These are phyloP conservation scores for Mucor racemosus DNA, from an alignment of 371 early-diverging fungal species.

Conservation along the genomic window DNA sequence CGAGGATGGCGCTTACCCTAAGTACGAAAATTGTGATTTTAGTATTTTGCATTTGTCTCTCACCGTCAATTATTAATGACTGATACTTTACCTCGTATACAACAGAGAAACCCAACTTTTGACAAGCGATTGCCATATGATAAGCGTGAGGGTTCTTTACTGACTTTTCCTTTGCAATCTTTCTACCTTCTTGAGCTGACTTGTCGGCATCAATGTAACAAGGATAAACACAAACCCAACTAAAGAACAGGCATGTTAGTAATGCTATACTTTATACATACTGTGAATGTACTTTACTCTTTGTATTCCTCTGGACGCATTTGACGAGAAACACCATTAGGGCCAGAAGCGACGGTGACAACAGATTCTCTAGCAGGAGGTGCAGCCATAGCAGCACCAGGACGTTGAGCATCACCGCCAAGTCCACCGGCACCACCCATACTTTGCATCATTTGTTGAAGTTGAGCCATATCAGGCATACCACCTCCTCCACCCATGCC, in stretches of 20 bases:
- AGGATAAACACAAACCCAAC: constrained; percentile 73
- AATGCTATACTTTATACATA: background rate
- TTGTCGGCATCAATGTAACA: constrained; percentile 67
- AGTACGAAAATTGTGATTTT: background rate
- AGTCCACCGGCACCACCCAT: constrained; percentile 17
- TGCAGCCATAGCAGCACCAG: constrained; percentile 1
- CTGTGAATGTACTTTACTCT: constrained; percentile 20
- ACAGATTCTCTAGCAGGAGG: constrained; percentile 11
- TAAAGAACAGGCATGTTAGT: constrained; percentile 11
- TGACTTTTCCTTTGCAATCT: constrained; percentile 52
- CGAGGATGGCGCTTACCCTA: constrained; percentile 60
- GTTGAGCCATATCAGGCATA: constrained; percentile 35
- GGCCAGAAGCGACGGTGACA: constrained; percentile 41
- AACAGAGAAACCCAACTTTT: constrained; percentile 57
- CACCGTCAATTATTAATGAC: background rate
- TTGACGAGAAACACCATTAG: constrained; percentile 38
- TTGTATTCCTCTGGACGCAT: constrained; percentile 49
- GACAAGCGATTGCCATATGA: constrained; percentile 68
- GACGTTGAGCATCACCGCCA: constrained; percentile 7
- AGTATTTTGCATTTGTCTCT: background rate
- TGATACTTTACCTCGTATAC: constrained; percentile 59
- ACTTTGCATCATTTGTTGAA: constrained; percentile 39
- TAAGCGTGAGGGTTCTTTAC: constrained; percentile 66
- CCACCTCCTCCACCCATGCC: constrained; percentile 12
- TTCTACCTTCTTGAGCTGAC: constrained; percentile 55